These are phyloP conservation scores for Colletotrichum lini DNA, from an alignment of 2,329 filamentous ascomycete species.

Conservation along the genomic window DNA sequence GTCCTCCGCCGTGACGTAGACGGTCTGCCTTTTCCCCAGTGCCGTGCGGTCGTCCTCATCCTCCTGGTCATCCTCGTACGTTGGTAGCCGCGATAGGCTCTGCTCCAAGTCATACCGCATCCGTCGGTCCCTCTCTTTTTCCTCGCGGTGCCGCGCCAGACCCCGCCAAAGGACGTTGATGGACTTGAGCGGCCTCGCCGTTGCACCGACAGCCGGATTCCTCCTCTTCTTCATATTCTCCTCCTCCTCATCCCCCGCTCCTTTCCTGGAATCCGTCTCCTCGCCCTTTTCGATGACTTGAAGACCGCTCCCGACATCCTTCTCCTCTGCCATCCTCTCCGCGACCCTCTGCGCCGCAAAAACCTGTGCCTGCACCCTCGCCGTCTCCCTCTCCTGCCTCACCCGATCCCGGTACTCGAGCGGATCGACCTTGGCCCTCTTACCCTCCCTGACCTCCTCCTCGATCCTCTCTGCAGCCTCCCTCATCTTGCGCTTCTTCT, in stretches of 20 bases:
- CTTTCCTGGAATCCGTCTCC: conserved; percentile 47
- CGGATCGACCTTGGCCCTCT: conserved; percentile 75
- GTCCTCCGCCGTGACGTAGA: conserved; percentile 75
- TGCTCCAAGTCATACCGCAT: conserved; percentile 78
- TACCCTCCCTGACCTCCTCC: conserved; percentile 62
- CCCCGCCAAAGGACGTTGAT: conserved; percentile 87
- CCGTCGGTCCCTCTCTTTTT: conserved; percentile 76
- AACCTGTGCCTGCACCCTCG: conserved; percentile 77
- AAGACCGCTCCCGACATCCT: conserved; percentile 43
- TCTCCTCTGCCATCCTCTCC: conserved; percentile 79
- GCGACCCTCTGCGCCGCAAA: conserved; percentile 86
- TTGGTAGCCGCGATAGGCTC: conserved; percentile 73
- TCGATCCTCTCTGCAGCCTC: conserved; percentile 70
- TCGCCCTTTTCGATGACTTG: neutral
- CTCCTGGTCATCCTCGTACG: conserved; percentile 77
- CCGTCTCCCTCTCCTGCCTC: conserved; percentile 77
- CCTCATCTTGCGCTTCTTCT: conserved; percentile 82
- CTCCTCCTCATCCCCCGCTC: conserved; percentile 10
- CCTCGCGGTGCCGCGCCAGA: conserved; percentile 77
- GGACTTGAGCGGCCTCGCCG: conserved; percentile 70
- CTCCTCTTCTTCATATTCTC: conserved; percentile 47
- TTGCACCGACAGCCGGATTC: conserved; percentile 48
- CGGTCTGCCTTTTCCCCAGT: conserved; percentile 69
- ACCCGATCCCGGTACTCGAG: conserved; percentile 82
- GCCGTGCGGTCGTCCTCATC: conserved; percentile 80